Percentiles rank a stretch among this genome's conserved stretches.
Conservation (phyloP, 352 stramenopile species). For the Globisporangium paddicum region DNA sequence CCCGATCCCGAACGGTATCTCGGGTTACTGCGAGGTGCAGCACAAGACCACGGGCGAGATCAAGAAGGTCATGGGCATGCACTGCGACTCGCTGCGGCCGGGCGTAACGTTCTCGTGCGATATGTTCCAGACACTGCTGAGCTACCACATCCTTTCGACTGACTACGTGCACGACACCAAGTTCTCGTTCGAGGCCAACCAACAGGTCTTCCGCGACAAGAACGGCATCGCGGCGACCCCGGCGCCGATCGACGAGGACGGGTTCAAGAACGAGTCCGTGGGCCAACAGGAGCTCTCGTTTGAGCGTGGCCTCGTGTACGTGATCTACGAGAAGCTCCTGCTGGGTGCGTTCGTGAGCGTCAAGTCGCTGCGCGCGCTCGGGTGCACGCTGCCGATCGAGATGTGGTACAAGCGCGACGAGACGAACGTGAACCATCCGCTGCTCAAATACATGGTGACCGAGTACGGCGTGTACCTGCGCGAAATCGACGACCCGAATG, state of each 20-base stretch:
- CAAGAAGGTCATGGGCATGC: constrained; percentile 25
- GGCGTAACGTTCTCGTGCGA: constrained; percentile 20
- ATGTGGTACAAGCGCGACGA: constrained; percentile 46
- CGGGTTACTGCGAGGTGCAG: constrained; percentile 27
- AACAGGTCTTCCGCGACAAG: constrained; percentile 3
- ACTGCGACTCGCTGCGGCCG: constrained; percentile 21
- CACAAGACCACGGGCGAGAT: constrained; percentile 19
- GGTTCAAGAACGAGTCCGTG: constrained; percentile 15
- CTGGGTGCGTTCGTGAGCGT: constrained; percentile 17
- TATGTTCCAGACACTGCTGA: constrained; percentile 17
- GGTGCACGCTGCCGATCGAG: constrained; percentile 51
- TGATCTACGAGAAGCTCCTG: constrained; percentile 24
- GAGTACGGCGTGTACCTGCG: constrained; percentile 39
- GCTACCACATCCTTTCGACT: constrained; percentile 15
- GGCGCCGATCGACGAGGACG: constrained; percentile 11
- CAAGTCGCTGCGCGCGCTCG: constrained; percentile 28
- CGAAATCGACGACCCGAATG: constrained; percentile 35
- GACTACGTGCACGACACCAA: constrained; percentile 19
- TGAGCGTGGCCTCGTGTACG: constrained; percentile 19
- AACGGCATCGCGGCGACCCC: constrained; percentile 17
- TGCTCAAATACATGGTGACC: constrained; percentile 31
- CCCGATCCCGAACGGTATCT: constrained; percentile 19
- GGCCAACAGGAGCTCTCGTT: constrained; percentile 16
- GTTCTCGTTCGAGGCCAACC: constrained; percentile 16
- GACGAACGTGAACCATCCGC: constrained; percentile 28